phyloP scores from a whole-genome alignment of 352 stramenopile species.

The Globisporangium abappressorium region DNA sequence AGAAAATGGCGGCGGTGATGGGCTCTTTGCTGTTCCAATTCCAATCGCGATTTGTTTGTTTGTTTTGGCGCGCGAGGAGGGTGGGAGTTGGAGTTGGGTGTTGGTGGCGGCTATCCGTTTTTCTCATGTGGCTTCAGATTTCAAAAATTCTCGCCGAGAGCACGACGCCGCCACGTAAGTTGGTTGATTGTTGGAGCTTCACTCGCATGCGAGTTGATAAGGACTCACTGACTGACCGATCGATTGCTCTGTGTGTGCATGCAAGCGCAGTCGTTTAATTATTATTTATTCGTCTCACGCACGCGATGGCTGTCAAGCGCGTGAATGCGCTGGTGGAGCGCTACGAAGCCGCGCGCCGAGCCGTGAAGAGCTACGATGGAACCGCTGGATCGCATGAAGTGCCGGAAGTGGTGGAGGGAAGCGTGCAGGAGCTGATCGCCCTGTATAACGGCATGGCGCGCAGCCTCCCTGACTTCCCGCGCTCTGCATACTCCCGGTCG shows the following conservation, averaged over 20 bases:
- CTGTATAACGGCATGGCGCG: constrained; percentile 16
- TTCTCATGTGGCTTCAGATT: constrained; percentile 13
- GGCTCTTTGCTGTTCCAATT: neutral
- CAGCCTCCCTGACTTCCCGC: constrained; percentile 15
- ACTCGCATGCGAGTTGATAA: neutral
- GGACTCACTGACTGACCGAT: neutral
- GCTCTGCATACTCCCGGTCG: constrained; percentile 10
- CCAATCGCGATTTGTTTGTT: neutral
- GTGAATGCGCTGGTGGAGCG: constrained; percentile 14
- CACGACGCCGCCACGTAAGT: neutral
- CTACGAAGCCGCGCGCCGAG: constrained; percentile 7
- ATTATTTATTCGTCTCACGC: constrained; percentile 1
- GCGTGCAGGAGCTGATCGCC: constrained; percentile 12
- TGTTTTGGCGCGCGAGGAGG: neutral
- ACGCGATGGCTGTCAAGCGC: constrained; percentile 4
- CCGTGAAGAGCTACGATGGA: neutral
- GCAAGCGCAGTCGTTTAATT: neutral
- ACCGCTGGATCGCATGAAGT: neutral
- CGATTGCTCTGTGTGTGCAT: neutral
- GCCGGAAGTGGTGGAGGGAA: constrained; percentile 8
- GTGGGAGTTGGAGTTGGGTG: neutral
- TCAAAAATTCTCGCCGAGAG: constrained; percentile 2
- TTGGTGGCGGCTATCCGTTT: neutral
- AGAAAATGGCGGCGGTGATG: neutral
- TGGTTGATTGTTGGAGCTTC: neutral